These are phyloP conservation scores for Quercus alba DNA, from an alignment of 306 rosid genomes.

Conservation along the genomic window DNA sequence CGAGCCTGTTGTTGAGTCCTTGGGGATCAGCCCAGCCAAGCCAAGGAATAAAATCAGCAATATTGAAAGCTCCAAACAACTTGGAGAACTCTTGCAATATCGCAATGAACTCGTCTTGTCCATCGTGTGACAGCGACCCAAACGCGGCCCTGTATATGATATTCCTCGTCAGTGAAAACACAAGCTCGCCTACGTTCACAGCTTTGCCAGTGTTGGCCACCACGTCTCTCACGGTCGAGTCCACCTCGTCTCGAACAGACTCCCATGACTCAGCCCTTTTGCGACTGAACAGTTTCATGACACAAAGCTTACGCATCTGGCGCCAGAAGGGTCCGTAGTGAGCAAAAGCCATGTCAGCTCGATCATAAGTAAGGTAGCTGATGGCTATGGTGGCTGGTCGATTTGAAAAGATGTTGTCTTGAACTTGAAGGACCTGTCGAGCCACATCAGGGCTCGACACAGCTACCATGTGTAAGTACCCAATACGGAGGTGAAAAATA, in stretches of 20 bases:
- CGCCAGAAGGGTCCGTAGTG: constrained; percentile 95
- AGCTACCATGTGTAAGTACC: constrained; percentile 70
- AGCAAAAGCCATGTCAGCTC: constrained; percentile 94
- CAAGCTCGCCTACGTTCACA: constrained; percentile 60
- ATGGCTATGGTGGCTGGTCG: constrained; percentile 85
- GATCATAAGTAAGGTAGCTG: constrained; percentile 74
- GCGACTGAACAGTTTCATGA: constrained; percentile 81
- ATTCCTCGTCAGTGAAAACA: constrained; percentile 58
- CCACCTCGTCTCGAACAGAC: constrained; percentile 75
- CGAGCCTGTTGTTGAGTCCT: constrained; percentile 52
- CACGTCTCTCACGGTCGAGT: constrained; percentile 28
- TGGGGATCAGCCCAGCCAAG: constrained; percentile 66
- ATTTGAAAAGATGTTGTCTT: constrained; percentile 73
- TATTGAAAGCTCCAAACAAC: constrained; percentile 79
- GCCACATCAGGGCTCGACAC: constrained; percentile 58
- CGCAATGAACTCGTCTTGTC: constrained; percentile 69
- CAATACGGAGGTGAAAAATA: constrained; percentile 70
- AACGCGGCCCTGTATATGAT: constrained; percentile 79
- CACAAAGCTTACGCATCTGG: constrained; percentile 87
- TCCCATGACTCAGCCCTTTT: constrained; percentile 82
- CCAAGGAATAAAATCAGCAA: constrained; percentile 65
- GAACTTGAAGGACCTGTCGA: constrained; percentile 74
- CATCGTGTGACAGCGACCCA: constrained; percentile 51
- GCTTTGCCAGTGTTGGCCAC: constrained; percentile 22
- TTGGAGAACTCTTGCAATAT: constrained; percentile 83